These are phyloP conservation scores for Trametes hirsuta DNA, from an alignment of 1,284 basidiomycete species.

Conservation along the genomic window DNA sequence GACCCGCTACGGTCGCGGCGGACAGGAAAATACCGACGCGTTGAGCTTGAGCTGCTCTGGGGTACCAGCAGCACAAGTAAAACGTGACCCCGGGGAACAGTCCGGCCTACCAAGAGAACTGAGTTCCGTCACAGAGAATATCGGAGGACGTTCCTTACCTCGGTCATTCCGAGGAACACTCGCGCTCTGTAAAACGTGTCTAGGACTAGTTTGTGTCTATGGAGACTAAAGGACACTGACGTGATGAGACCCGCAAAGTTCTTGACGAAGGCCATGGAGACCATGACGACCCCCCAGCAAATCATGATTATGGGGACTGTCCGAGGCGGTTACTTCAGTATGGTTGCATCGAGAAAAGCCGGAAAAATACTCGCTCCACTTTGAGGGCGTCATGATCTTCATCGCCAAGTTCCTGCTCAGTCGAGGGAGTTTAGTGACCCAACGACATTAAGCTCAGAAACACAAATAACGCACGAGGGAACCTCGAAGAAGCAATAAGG, in stretches of 20 bases:
- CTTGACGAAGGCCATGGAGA: conserved; percentile 24
- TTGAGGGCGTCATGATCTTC: conserved; percentile 16
- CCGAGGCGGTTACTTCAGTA: neutral
- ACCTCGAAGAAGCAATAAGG: conserved; percentile 21
- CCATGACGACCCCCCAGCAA: conserved; percentile 16
- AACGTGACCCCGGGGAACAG: conserved; percentile 59
- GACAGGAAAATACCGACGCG: conserved; percentile 53
- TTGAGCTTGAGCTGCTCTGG: conserved; percentile 20
- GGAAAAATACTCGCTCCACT: conserved; percentile 15
- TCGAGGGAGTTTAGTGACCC: no score
- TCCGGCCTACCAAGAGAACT: conserved; percentile 25
- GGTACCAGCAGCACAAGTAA: conserved; percentile 48
- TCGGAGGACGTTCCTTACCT: neutral
- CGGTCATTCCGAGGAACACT: neutral
- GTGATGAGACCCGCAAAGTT: conserved; percentile 16
- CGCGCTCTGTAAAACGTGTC: neutral
- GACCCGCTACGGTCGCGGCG: conserved; percentile 53
- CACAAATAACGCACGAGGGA: conserved; percentile 13
- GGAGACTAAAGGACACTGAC: neutral
- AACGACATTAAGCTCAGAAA: neutral
- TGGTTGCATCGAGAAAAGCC: neutral
- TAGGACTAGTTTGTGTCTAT: neutral
- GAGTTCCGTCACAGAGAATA: neutral
- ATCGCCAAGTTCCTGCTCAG: conserved; percentile 18
- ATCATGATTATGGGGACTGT: conserved; percentile 23